A percentile compares a stretch with the other conserved stretches of the same genome.
phyloP scores from a whole-genome alignment of 768 basidiomycete species.

The Kwoniella sp. region DNA sequence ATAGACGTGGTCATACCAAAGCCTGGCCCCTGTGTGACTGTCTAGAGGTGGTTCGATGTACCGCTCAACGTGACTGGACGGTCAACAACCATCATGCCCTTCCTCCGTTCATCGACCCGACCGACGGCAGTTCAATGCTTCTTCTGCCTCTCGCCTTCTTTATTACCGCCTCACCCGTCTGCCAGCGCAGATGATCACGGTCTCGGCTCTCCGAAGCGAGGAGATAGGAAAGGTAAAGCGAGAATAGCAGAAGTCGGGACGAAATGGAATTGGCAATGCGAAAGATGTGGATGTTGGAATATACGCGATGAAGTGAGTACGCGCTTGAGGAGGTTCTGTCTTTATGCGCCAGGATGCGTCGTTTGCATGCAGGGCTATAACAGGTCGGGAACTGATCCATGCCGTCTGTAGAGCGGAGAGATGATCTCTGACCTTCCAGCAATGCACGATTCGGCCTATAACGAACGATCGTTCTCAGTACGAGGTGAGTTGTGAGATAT shows the following conservation, averaged over 20 bases:
- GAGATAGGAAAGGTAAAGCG: constrained; percentile 38
- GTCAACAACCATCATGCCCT: constrained; percentile 11
- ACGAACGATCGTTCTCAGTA: constrained; percentile 38
- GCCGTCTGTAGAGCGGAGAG: constrained; percentile 61
- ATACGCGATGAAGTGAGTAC: constrained; percentile 32
- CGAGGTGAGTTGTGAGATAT: constrained; percentile 43
- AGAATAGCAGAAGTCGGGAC: constrained; percentile 34
- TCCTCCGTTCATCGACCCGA: constrained; percentile 41
- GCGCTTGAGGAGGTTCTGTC: no score
- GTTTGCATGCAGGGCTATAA: no score
- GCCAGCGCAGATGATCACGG: not conserved
- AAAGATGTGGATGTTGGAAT: constrained; percentile 48
- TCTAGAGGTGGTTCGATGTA: no score
- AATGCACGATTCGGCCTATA: constrained; percentile 79
- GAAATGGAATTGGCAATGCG: constrained; percentile 49
- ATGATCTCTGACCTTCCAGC: constrained; percentile 84
- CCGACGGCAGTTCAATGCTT: constrained; percentile 49
- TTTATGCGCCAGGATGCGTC: no score
- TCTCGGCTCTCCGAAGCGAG: not conserved
- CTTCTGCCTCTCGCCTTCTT: constrained; percentile 46
- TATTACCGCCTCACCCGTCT: constrained; percentile 28
- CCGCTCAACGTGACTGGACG: not conserved
- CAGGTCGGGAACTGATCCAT: not conserved
- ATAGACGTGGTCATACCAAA: no score
- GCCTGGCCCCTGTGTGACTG: no score